Conservation (phyloP, 1,284 basidiomycete species). For the Ceratorhiza oryzae-sativae region DNA sequence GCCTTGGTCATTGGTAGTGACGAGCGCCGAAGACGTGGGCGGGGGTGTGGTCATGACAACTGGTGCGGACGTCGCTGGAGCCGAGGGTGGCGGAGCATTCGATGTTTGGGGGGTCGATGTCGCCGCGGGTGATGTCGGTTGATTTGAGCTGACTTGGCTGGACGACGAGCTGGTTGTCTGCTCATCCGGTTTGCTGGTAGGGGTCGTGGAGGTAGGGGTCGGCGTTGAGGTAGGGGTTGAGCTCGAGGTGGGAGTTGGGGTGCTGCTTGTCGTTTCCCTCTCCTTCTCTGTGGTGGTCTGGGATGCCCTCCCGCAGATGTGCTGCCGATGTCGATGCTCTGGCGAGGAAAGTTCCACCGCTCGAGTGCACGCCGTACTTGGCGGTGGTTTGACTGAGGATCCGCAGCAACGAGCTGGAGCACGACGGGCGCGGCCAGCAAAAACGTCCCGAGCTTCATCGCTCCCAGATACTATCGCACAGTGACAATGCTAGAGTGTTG, state of each 20-base stretch:
- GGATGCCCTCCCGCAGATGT: neutral
- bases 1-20: slow-evolving; percentile 27
- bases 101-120: no score
- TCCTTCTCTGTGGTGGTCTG: neutral
- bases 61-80: neutral
- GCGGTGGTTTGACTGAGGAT: slow-evolving; percentile 9
- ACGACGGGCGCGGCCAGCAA: slow-evolving; percentile 18
- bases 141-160: no score
- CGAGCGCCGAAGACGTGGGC: neutral
- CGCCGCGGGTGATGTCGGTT: no score
- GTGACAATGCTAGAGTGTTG: neutral
- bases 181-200: neutral
- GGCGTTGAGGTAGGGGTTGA: neutral
- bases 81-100: neutral
- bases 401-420: slow-evolving; percentile 16
- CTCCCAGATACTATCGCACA: neutral
- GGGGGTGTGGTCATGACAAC: slow-evolving; percentile 5
- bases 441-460: slow-evolving; percentile 17
- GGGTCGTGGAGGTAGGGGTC: slow-evolving; percentile 8
- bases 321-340: neutral
- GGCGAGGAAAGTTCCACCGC: slow-evolving; percentile 15
- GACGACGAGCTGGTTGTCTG: neutral
- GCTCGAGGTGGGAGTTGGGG: neutral
- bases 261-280: neutral
- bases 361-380: slow-evolving; percentile 1